Evolutionary conservation across 2,329 filamentous ascomycete species (phyloP).

Genomic region (Coniella lustricola): DNA sequence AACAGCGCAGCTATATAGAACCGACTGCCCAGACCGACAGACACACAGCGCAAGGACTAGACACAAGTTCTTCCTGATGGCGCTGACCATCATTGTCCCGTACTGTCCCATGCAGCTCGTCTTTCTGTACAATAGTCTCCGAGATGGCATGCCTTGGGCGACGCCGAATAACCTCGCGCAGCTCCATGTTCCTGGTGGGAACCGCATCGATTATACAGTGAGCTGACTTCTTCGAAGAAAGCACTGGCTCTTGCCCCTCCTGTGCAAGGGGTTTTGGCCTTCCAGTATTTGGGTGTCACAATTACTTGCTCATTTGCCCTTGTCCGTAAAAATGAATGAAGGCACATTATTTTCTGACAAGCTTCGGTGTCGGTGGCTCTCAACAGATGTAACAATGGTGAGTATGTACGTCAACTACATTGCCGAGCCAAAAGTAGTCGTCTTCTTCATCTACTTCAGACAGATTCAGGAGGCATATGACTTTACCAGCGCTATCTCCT

Average conservation of each 20-base stretch:
- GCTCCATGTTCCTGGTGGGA: conserved; percentile 40
- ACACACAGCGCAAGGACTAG: conserved; percentile 40
- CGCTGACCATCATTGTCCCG: conserved; percentile 42
- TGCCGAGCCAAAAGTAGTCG: conserved; percentile 37
- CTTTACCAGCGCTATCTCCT: conserved; percentile 36
- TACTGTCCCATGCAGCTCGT: conserved; percentile 43
- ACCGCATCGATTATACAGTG: conserved; percentile 36
- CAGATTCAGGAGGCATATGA: conserved; percentile 47
- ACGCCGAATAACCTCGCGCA: conserved; percentile 33
- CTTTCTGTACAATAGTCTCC: conserved; percentile 35
- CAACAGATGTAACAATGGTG: conserved; percentile 30
- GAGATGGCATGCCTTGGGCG: conserved; percentile 22
- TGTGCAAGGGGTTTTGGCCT: too few relatives aligned
- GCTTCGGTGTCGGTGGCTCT: conserved; percentile 23
- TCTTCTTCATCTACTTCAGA: conserved; percentile 49
- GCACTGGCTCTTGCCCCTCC: too few relatives aligned
- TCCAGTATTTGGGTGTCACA: too few relatives aligned
- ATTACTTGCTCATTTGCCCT: too few relatives aligned
- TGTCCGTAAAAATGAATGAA: too few relatives aligned
- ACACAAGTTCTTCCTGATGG: conserved; percentile 49
- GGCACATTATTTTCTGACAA: too few relatives aligned
- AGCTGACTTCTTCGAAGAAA: background rate
- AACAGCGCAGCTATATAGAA: conserved; percentile 26
- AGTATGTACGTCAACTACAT: conserved; percentile 43
- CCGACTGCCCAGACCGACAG: conserved; percentile 31